A percentile compares a stretch with the other conserved stretches of the same genome.
These are phyloP conservation scores for Neophaeococcomyces mojaviensis DNA, from an alignment of 2,329 filamentous ascomycete genomes.

Conservation along the genomic window DNA sequence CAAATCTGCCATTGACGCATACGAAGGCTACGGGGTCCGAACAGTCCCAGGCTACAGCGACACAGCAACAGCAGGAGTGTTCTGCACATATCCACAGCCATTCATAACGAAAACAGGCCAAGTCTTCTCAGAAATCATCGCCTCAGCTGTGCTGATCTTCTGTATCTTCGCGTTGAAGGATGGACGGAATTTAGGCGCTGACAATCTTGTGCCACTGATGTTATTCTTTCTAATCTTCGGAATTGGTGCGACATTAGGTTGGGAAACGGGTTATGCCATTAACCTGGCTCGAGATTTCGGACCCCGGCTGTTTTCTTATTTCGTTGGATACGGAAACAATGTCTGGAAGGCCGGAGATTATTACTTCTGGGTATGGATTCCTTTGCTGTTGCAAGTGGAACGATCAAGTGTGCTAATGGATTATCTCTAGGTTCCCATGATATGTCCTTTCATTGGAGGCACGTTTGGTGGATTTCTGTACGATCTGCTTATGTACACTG, in stretches of 20 bases:
- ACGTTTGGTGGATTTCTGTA: constrained; percentile 55
- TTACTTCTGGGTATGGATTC: constrained; percentile 53
- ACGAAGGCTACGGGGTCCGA: constrained; percentile 49
- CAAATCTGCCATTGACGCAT: constrained; percentile 51
- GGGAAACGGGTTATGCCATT: constrained; percentile 63
- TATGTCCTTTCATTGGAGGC: constrained; percentile 55
- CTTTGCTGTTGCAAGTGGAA: constrained; percentile 7
- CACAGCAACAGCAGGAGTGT: constrained; percentile 56
- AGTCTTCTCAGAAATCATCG: constrained; percentile 60
- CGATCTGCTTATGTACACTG: constrained; percentile 56
- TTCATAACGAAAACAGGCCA: constrained; percentile 56
- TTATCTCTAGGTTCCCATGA: constrained; percentile 52
- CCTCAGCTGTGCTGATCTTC: constrained; percentile 55
- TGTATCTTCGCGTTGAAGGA: constrained; percentile 56
- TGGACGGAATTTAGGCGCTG: constrained; percentile 46
- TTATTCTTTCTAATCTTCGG: constrained; percentile 63
- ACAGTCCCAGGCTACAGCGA: constrained; percentile 48
- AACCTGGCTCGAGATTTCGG: constrained; percentile 61
- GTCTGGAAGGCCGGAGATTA: constrained; percentile 46
- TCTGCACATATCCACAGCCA: constrained; percentile 58
- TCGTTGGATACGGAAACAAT: constrained; percentile 39
- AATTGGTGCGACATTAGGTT: constrained; percentile 60
- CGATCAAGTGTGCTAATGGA: no score
- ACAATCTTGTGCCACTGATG: constrained; percentile 46
- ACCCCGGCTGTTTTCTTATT: constrained; percentile 54